These are phyloP conservation scores for Ustilago hordei DNA, from an alignment of 1,284 basidiomycete species.

Conservation along the genomic window DNA sequence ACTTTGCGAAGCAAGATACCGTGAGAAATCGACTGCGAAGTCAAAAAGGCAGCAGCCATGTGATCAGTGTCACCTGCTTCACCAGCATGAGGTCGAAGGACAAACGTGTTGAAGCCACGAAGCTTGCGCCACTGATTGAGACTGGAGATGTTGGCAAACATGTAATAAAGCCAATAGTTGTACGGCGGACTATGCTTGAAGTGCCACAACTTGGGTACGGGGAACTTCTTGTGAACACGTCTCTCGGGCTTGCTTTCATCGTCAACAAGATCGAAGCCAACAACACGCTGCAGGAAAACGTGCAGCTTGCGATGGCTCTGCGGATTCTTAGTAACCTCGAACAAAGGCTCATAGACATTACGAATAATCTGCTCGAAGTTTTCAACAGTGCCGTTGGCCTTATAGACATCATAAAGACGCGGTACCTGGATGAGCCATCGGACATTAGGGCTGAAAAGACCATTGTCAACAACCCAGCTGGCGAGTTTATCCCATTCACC, in stretches of 20 bases:
- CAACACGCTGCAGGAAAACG: slow-evolving; percentile 91
- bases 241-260: slow-evolving; percentile 96
- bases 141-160: slow-evolving; percentile 95
- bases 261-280: slow-evolving; percentile 97
- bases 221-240: slow-evolving; percentile 93
- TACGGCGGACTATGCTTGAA: slow-evolving; percentile 90
- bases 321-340: slow-evolving; percentile 95
- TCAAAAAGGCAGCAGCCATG: slow-evolving; percentile 92
- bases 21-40: slow-evolving; percentile 97
- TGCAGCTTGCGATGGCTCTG: slow-evolving; percentile 91
- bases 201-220: slow-evolving; percentile 91
- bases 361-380: slow-evolving; percentile 91
- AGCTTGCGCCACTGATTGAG: slow-evolving; percentile 88
- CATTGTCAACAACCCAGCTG: slow-evolving; percentile 93
- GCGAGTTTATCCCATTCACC: slow-evolving; percentile 98
- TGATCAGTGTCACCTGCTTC: slow-evolving; percentile 99
- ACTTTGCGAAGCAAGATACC: slow-evolving; percentile 97
- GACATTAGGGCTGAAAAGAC: slow-evolving; percentile 94
- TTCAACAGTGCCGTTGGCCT: slow-evolving; percentile 83
- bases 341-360: slow-evolving; percentile 91
- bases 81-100: slow-evolving; percentile 94
- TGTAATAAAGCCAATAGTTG: slow-evolving; percentile 94
- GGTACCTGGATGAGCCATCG: slow-evolving; percentile 98
- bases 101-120: slow-evolving; percentile 93
- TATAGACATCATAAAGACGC: slow-evolving; percentile 95